Base-by-base conservation (phyloP, 352 stramenopile genomes). In the Elongisporangium senticosum region DNA sequence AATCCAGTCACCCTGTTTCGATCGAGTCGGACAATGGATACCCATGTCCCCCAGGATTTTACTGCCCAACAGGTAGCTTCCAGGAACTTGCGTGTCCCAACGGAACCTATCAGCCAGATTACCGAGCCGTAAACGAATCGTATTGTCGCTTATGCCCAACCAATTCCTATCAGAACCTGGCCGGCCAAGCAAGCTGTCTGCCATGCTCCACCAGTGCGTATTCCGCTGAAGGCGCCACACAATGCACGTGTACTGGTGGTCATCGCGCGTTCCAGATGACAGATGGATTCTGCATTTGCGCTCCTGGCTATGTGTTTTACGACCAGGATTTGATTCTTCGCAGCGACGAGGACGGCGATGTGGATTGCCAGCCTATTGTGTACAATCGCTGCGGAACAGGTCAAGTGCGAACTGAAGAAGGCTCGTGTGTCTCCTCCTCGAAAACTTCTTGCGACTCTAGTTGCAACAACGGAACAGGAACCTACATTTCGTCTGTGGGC, bases 311-410 rank as follows among this genome's bases (percentile, higher is more conserved):
- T 63, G 89, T 97, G 56, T 97, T 95, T 54, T 96, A 96, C 57
- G 90, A 97, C 55, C 68, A 84, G 53, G 81, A 95, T 22, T 71
- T 96, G 54, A 73, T 96, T 3, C 66, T 90, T 10, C 72, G 81
- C 10, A 92, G 77, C 50, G 84, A 94, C 33, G 75, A 88, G 67
- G 90, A 98, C 56, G 87, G 83, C 22, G 70, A 87, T 13, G 79
- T 94, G 2, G 89, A 97, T 58, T 98, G 92, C 57, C 92, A 98
- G 57, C 92, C 90, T 0, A 92, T 96, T 22, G 90, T 97, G 14
- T 97, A 96, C 56, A 70, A 89, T 33, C 84, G 88, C 6, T 98
- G 92, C 51, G 62, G 75, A 0, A 72, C 69, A 6, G 75, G 57
- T 50, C 72, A 97, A 66, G 72, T 95, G 7, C 89, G 92, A 8